Percentiles rank a stretch among this genome's conserved stretches.
phyloP scores from a whole-genome alignment of 495 filamentous ascomycete genomes.

The Daldinia childiae region DNA sequence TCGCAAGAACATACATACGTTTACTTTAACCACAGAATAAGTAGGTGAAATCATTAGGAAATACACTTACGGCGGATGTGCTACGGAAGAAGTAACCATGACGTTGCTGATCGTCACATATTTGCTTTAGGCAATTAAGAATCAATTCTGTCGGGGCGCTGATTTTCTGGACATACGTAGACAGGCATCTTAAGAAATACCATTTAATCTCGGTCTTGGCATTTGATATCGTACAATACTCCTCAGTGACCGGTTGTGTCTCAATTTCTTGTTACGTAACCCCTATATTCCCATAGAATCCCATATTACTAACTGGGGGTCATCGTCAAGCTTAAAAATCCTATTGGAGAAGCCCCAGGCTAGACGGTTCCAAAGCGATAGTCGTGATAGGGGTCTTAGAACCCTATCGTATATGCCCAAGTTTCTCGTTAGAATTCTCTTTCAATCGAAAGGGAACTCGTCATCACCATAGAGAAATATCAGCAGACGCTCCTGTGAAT shows the following conservation, averaged over 20 bases:
- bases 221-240: neutral
- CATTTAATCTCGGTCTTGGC: slow-evolving; percentile 4
- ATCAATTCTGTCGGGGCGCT: slow-evolving; percentile 1
- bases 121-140: slow-evolving; percentile 30
- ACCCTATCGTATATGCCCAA: too few relatives aligned
- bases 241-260: neutral
- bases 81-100: slow-evolving; percentile 13
- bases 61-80: neutral
- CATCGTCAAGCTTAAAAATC: too few relatives aligned
- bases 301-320: too few relatives aligned
- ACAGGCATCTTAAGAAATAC: neutral
- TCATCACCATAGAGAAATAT: neutral
- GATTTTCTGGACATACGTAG: neutral
- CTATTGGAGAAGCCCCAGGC: too few relatives aligned
- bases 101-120: slow-evolving; percentile 17
- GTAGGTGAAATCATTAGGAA: neutral
- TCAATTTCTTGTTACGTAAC: neutral
- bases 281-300: neutral
- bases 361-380: too few relatives aligned
- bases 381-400: too few relatives aligned
- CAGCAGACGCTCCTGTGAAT: slow-evolving; percentile 69
- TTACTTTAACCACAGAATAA: neutral
- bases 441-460: neutral
- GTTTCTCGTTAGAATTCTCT: too few relatives aligned
- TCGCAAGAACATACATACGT: too few relatives aligned